Base-by-base conservation (phyloP, 495 filamentous ascomycete species). In the Copromyces sp. region DNA sequence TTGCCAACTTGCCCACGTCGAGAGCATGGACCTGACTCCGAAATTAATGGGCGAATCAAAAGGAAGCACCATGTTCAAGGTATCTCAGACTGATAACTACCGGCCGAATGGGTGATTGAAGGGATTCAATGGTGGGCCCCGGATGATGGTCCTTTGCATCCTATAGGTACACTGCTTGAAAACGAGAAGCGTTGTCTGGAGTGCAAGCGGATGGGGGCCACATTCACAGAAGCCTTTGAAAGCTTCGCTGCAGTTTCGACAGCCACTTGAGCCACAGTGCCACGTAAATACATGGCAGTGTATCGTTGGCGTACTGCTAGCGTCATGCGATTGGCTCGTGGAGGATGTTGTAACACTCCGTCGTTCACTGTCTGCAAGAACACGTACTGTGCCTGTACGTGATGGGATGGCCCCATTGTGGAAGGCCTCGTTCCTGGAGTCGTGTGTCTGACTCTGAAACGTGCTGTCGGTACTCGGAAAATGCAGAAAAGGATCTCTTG, bases 361-460 rank as follows among this genome's bases (percentile, higher is more conserved):
- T 61, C 12, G 53, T 61, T 61, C 29, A 35, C 24, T 61, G 53
- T 61, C 53, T 61, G 7, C 53, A 61, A 61, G 53, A 32, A 59
- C 24, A 32, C 47, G 24, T 29, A 59, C 47, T 59, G 47, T 59
- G 47, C 24, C 47, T 61, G 47, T 61, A 32, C 47, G 47, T 59
- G 24, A 59, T 59, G 47, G 24, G 47, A 59, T 59, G 47, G 47
- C 12, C 47, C 47, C n/a, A n/a, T n/a, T n/a, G 29, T 59, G 24
- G 47, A 32, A 20, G 9, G 4, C 12, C 29, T 61, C 29, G 53
- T 29, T 59, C 47, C 47, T 59, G 47, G 47, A 71, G 39, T 71
- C 39, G 44, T 38, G 61, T 71, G 44, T 71, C 39, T 61, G 70
- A 71, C 44, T 40, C 37, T 71, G 70, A 61, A 71, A 71, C 47